These are phyloP conservation scores for Scheffersomyces coipomensis DNA, from an alignment of 805 yeast genomes.

Conservation along the genomic window DNA sequence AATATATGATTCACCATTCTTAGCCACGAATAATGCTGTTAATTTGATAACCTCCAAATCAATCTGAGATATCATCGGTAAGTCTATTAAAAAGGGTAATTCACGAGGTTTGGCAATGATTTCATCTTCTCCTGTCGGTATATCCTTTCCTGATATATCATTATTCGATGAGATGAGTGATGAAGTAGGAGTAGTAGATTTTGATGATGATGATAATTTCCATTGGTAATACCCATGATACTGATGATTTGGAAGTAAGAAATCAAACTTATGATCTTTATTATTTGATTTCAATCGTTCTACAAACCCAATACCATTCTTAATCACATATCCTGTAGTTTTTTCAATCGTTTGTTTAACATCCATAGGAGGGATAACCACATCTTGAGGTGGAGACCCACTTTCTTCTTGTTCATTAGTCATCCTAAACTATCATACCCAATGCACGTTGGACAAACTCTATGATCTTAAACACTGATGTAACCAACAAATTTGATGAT, in stretches of 20 bases:
- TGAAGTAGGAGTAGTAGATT: not conserved
- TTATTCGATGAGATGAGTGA: too few relatives aligned
- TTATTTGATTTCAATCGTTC: slow-evolving; percentile 49
- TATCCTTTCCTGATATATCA: not conserved
- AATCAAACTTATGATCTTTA: slow-evolving; percentile 57
- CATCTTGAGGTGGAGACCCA: slow-evolving; percentile 10
- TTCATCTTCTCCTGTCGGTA: slow-evolving; percentile 6
- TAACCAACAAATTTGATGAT: too few relatives aligned
- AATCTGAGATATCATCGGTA: slow-evolving; percentile 47
- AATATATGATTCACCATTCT: slow-evolving; percentile 51
- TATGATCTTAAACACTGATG: too few relatives aligned
- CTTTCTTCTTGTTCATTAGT: too few relatives aligned
- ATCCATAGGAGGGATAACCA: slow-evolving; percentile 50
- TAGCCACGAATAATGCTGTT: slow-evolving; percentile 68
- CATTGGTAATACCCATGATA: slow-evolving; percentile 57
- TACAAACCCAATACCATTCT: slow-evolving; percentile 71
- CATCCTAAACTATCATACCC: too few relatives aligned
- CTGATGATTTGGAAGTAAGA: slow-evolving; percentile 54
- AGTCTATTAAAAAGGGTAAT: slow-evolving; percentile 23
- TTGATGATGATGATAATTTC: slow-evolving; percentile 23
- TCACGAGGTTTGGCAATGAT: slow-evolving; percentile 13
- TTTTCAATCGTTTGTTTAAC: slow-evolving; percentile 57
- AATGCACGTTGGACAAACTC: too few relatives aligned
- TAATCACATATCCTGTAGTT: slow-evolving; percentile 66
- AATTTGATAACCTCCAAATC: slow-evolving; percentile 71